Base-by-base conservation (phyloP, 2,329 filamentous ascomycete genomes). In the Ophiostoma populinum region DNA sequence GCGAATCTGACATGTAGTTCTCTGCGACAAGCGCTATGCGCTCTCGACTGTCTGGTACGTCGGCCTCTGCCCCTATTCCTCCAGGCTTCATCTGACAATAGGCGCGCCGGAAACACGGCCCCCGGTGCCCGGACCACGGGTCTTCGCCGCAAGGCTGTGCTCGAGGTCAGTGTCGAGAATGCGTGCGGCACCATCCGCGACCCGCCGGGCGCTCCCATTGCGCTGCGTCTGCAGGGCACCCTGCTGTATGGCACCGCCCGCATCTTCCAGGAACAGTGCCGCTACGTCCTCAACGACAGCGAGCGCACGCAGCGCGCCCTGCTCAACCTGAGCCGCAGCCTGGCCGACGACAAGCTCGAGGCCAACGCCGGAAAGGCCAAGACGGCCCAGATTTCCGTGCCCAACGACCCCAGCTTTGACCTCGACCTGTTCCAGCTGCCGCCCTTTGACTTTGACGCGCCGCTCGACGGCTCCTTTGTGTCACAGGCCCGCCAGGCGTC, bases 31-130 rank as follows among this genome's bases (percentile, higher is more conserved):
- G 50, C 78, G 90, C 52, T 80, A 94, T 68, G 90, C 90, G 37
- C 80, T 98, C 38, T 80, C 87, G 11, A 98, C 87, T 2, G 77
- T 98, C 40, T 98, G 90, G 87, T 92, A 63, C 49, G 69, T 49
- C 10, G 7, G 6, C 12, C 13, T 21, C 20, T 26, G 2, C 3
- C 7, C 11, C 17, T 17, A 20, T 2, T 6, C 18, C 16, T 10
- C n/a, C 11, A 22, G 16, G 18, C n/a, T 6, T 7, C 10, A n/a
- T 18, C 35, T 39, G 10, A 37, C 31, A 12, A 16, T 10, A 94
- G 87, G 87, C 73, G 94, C 27, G 76, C 93, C 27, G 90, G 90
- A 27, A 98, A 87, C 0, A 68, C 92, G 2, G 85, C 85, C 13
- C 65, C 71, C 5, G 80, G 74, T 44, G 79, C 75, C 1, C 67